phyloP scores from a whole-genome alignment of 352 stramenopile genomes.

The Phytophthora pistaciae region DNA sequence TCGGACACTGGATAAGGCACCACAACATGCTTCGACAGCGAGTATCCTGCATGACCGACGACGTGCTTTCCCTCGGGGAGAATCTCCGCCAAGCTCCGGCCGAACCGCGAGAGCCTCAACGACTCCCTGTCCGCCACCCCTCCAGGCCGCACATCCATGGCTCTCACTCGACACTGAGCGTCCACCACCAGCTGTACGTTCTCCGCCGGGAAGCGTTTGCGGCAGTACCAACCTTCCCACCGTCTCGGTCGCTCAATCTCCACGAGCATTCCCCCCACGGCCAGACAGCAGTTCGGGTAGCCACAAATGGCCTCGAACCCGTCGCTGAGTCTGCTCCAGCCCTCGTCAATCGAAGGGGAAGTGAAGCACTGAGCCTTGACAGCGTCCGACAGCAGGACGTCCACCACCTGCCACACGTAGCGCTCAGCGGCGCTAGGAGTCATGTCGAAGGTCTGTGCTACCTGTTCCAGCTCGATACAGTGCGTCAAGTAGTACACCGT shows the following conservation, averaged over 20 bases:
- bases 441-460: conserved; percentile 11
- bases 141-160: conserved; percentile 32
- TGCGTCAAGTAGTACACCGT: conserved; percentile 28
- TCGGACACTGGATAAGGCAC: conserved; percentile 26
- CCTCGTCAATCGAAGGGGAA: conserved; percentile 16
- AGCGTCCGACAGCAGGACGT: conserved; percentile 21
- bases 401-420: conserved; percentile 35
- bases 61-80: conserved; percentile 31
- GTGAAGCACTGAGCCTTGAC: conserved; percentile 28
- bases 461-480: conserved; percentile 1
- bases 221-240: conserved; percentile 33
- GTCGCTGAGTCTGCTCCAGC: conserved; percentile 21
- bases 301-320: conserved; percentile 29
- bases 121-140: conserved; percentile 25
- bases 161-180: conserved; percentile 24
- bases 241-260: conserved; percentile 27
- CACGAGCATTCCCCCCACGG: conserved; percentile 29
- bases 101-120: conserved; percentile 27
- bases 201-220: conserved; percentile 27
- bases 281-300: conserved; percentile 31
- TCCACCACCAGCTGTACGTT: conserved; percentile 39
- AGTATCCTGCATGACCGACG: conserved; percentile 24
- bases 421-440: conserved; percentile 3
- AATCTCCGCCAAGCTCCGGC: conserved; percentile 16
- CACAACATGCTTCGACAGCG: conserved; percentile 22